phyloP scores from a whole-genome alignment of 805 yeast genomes.

The Cyberlindnera americana region DNA sequence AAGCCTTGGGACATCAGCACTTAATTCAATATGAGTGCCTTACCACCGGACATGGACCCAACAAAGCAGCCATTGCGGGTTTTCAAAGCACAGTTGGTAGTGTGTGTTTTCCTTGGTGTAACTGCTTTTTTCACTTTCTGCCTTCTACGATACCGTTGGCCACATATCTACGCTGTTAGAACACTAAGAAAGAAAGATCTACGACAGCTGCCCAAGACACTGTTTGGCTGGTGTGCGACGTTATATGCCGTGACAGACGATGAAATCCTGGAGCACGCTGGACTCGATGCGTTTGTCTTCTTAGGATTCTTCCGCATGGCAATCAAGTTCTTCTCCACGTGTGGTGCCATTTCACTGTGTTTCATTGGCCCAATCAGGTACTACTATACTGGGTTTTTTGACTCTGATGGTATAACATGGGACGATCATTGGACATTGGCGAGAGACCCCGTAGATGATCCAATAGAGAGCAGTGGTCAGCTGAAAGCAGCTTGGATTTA shows the following conservation, averaged over 20 bases:
- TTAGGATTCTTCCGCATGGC: constrained; percentile 89
- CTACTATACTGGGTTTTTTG: constrained; percentile 78
- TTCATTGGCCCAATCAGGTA: constrained; percentile 84
- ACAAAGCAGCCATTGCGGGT: constrained; percentile 42
- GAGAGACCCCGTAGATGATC: constrained; percentile 28
- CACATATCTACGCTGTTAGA: constrained; percentile 84
- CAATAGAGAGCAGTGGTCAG: constrained; percentile 33
- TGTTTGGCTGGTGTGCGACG: constrained; percentile 85
- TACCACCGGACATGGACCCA: constrained; percentile 31
- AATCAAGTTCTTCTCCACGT: constrained; percentile 61
- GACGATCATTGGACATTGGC: constrained; percentile 10
- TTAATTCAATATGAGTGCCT: constrained; percentile 22
- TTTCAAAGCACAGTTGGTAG: constrained; percentile 76
- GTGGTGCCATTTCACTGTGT: constrained; percentile 66
- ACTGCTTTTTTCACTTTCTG: constrained; percentile 69
- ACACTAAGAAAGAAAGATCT: constrained; percentile 33
- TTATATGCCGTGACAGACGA: constrained; percentile 66
- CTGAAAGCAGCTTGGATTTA: constrained; percentile 77
- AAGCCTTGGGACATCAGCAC: too few relatives aligned
- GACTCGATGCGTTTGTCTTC: constrained; percentile 90
- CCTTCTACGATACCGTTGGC: constrained; percentile 66
- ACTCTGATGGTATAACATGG: constrained; percentile 46
- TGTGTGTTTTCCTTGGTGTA: constrained; percentile 66
- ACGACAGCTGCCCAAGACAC: constrained; percentile 35
- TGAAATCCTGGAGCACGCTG: constrained; percentile 83